A percentile compares a stretch with the other conserved stretches of the same genome.
These are phyloP conservation scores for Bipolaris zeicola DNA, from an alignment of 2,329 filamentous ascomycete species.

Conservation along the genomic window DNA sequence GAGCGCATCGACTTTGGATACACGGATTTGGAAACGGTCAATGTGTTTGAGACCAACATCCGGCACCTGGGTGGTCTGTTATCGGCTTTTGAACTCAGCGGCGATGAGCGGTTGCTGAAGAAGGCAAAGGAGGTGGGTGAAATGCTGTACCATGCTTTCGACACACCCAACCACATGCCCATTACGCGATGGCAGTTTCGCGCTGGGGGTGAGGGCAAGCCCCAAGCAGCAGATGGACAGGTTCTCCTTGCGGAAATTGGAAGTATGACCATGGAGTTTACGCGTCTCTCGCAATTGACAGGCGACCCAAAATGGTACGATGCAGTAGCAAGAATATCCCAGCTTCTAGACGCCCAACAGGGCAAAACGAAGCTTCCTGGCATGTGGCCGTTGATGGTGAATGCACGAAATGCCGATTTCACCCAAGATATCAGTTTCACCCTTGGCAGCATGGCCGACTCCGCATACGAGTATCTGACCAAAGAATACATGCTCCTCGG, in stretches of 20 bases:
- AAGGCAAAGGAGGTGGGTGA: slow-evolving; percentile 82
- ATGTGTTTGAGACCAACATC: slow-evolving; percentile 62
- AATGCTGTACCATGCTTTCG: slow-evolving; percentile 80
- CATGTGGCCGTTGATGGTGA: slow-evolving; percentile 56
- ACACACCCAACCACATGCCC: slow-evolving; percentile 94
- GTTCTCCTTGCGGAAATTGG: slow-evolving; percentile 56
- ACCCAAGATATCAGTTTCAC: slow-evolving; percentile 47
- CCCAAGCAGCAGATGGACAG: slow-evolving; percentile 48
- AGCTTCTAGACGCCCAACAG: slow-evolving; percentile 51
- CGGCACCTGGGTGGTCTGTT: slow-evolving; percentile 87
- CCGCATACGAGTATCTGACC: slow-evolving; percentile 48
- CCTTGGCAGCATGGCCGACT: slow-evolving; percentile 47
- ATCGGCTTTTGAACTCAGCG: slow-evolving; percentile 85
- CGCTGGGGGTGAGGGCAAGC: slow-evolving; percentile 44
- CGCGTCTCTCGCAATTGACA: slow-evolving; percentile 54
- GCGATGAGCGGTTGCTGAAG: slow-evolving; percentile 71
- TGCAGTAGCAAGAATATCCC: slow-evolving; percentile 52
- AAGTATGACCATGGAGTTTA: slow-evolving; percentile 56
- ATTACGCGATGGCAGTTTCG: slow-evolving; percentile 54
- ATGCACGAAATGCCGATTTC: slow-evolving; percentile 49
- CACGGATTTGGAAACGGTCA: slow-evolving; percentile 48
- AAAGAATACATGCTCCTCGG: slow-evolving; percentile 50
- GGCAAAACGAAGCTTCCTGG: slow-evolving; percentile 52
- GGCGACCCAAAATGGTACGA: slow-evolving; percentile 55
- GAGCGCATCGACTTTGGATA: slow-evolving; percentile 52